These are phyloP conservation scores for Neofusicoccum umdonicola DNA, from an alignment of 2,329 filamentous ascomycete species.

Conservation along the genomic window DNA sequence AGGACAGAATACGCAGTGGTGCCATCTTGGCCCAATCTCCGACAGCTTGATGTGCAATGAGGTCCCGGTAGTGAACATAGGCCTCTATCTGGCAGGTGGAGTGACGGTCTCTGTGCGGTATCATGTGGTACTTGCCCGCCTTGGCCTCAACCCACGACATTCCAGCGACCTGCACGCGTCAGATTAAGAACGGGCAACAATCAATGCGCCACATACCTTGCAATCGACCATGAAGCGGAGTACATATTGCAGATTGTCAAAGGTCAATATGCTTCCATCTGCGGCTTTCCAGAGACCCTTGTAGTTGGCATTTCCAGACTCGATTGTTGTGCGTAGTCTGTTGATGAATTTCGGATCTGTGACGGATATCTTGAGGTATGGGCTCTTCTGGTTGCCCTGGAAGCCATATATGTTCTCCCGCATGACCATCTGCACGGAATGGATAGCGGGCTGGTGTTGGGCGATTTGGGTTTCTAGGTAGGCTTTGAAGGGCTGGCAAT, in stretches of 20 bases:
- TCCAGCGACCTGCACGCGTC: constrained; percentile 64
- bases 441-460: constrained; percentile 70
- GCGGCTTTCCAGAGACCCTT: constrained; percentile 77
- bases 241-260: constrained; percentile 94
- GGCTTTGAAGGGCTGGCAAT: constrained; percentile 74
- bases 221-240: constrained; percentile 98
- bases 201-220: constrained; percentile 54
- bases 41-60: constrained; percentile 83
- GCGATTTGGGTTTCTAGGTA: constrained; percentile 78
- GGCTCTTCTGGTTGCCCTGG: constrained; percentile 86
- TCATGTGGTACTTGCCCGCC: constrained; percentile 67
- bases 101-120: constrained; percentile 65
- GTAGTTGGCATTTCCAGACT: constrained; percentile 78
- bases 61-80: constrained; percentile 73
- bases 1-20: constrained; percentile 85
- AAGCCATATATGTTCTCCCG: constrained; percentile 92
- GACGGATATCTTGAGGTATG: constrained; percentile 90
- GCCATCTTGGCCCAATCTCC: constrained; percentile 99
- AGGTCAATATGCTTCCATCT: constrained; percentile 76
- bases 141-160: constrained; percentile 98
- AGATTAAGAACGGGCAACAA: not conserved
- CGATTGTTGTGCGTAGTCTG: constrained; percentile 71
- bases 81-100: constrained; percentile 98
- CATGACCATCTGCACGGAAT: constrained; percentile 78
- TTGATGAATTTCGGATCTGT: constrained; percentile 83